Percentiles rank a stretch among this genome's conserved stretches.
These are phyloP conservation scores for Saccharomyces hybrid DNA, from an alignment of 1,139 yeast genomes.

Conservation along the genomic window DNA sequence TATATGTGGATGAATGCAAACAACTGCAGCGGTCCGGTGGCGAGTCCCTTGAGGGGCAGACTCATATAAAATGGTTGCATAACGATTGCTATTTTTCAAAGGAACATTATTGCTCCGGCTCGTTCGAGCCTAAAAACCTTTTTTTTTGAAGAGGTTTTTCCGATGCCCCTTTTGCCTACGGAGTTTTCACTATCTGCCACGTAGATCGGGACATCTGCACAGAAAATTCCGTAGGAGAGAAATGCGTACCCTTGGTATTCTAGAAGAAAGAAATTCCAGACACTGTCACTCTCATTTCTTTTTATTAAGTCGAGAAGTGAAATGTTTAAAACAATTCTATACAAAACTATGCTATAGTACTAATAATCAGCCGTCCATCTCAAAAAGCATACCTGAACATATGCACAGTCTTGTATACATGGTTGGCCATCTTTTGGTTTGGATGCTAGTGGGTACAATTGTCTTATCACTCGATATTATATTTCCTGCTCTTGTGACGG, in stretches of 20 bases:
- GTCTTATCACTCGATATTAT: slow-evolving; percentile 26
- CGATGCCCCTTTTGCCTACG: not conserved
- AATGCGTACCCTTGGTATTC: not conserved
- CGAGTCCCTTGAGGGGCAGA: not conserved
- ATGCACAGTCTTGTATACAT: slow-evolving; percentile 30
- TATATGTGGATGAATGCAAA: not conserved
- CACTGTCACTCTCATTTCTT: not conserved
- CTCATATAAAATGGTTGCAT: not conserved
- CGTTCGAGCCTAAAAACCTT: not conserved
- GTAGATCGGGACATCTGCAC: not conserved
- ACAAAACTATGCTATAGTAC: slow-evolving; percentile 6
- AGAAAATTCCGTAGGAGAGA: not conserved
- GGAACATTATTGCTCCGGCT: not conserved
- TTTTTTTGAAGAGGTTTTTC: not conserved
- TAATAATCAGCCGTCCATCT: slow-evolving; percentile 13
- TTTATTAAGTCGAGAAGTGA: not conserved
- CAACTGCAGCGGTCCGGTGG: not conserved
- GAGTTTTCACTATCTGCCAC: not conserved
- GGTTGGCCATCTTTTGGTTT: slow-evolving; percentile 33
- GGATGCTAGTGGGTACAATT: slow-evolving; percentile 27
- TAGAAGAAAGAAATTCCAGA: not conserved
- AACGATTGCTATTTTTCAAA: not conserved
- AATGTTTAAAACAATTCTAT: not conserved
- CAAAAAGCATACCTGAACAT: slow-evolving; percentile 32
- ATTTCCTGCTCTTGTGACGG: slow-evolving; percentile 31